Percentiles rank a stretch among this genome's conserved stretches.
Conservation (phyloP, 2,329 filamentous ascomycete genomes). For the Whalleya microplaca region DNA sequence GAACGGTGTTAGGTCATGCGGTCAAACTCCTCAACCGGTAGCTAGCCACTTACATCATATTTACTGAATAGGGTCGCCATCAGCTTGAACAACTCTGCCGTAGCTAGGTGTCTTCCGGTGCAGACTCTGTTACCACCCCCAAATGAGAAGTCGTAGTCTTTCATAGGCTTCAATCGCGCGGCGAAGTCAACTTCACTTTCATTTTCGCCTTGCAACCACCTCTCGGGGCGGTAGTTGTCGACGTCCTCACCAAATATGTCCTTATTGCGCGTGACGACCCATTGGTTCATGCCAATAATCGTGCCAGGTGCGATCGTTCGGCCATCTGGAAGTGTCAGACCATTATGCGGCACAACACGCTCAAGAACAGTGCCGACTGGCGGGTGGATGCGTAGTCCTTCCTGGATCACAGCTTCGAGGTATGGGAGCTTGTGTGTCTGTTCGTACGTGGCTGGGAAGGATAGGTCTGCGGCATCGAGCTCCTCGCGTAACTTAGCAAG, state of each 20-base stretch:
- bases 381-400: slow-evolving; percentile 48
- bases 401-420: slow-evolving; percentile 49
- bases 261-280: slow-evolving; percentile 36
- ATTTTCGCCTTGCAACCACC: slow-evolving; percentile 41
- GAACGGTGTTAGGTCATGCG: no score
- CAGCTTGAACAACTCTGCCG: slow-evolving; percentile 36
- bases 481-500: slow-evolving; percentile 36
- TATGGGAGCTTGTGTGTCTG: slow-evolving; percentile 31
- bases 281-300: slow-evolving; percentile 36
- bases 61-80: slow-evolving; percentile 42
- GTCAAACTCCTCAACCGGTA: not conserved
- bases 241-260: slow-evolving; percentile 44
- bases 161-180: slow-evolving; percentile 55
- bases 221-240: slow-evolving; percentile 44
- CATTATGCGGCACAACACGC: slow-evolving; percentile 44
- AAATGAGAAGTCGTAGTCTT: slow-evolving; percentile 38
- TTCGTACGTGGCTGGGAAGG: slow-evolving; percentile 14
- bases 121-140: slow-evolving; percentile 13
- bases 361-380: slow-evolving; percentile 45
- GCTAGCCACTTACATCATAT: slow-evolving; percentile 34
- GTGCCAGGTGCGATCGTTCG: slow-evolving; percentile 32
- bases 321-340: slow-evolving; percentile 35
- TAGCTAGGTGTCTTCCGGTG: slow-evolving; percentile 26
- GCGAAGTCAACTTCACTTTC: slow-evolving; percentile 38
- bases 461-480: slow-evolving; percentile 38